phyloP scores from a whole-genome alignment of 1,139 yeast genomes.

The Yamadazyma taylorii region DNA sequence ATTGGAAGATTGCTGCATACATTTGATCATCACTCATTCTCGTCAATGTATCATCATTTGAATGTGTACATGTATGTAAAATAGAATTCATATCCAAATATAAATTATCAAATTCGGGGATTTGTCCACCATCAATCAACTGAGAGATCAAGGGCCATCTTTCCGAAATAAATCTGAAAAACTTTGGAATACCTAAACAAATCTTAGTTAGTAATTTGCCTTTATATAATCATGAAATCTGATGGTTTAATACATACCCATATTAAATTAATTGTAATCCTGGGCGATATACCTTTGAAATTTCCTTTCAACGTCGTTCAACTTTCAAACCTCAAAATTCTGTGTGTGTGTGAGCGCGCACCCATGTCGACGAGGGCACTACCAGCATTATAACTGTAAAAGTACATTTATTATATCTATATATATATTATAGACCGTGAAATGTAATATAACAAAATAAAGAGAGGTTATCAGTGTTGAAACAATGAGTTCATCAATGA shows the following conservation, averaged over 20 bases:
- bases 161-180: constrained; percentile 94
- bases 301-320: constrained; percentile 1
- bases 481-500: no score
- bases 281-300: neutral
- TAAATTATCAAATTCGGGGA: constrained; percentile 92
- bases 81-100: constrained; percentile 98
- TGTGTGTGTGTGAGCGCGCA: neutral
- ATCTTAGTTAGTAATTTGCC: no score
- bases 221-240: no score
- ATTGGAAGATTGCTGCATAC: constrained; percentile 89
- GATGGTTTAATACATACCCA: neutral
- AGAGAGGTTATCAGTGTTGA: no score
- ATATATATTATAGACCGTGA: no score
- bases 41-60: constrained; percentile 60
- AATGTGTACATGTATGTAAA: constrained; percentile 89
- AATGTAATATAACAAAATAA: no score
- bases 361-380: no score
- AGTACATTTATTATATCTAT: no score
- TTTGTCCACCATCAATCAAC: constrained; percentile 76
- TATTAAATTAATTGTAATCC: neutral
- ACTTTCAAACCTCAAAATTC: neutral
- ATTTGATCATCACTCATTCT: constrained; percentile 86
- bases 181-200: constrained; percentile 86
- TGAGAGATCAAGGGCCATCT: constrained; percentile 98
- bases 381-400: no score